Evolutionary conservation across 2,329 filamentous ascomycete genomes (phyloP).

Genomic region (Botryotinia globosa): DNA sequence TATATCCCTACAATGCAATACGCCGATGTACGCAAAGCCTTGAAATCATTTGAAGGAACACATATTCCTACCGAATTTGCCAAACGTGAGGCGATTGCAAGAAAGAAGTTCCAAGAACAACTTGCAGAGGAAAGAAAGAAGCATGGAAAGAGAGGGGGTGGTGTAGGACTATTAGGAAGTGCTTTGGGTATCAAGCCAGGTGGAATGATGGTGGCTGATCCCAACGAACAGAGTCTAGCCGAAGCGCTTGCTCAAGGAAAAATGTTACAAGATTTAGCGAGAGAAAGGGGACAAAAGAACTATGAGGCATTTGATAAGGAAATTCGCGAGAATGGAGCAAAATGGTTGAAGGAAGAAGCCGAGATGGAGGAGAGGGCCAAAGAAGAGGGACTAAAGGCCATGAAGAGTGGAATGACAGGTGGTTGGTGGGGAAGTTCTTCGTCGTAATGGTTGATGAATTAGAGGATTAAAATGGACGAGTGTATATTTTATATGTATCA

Average conservation of each 20-base stretch:
- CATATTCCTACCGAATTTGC: slow-evolving; percentile 90
- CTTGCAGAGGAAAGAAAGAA: slow-evolving; percentile 66
- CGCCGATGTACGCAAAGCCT: slow-evolving; percentile 77
- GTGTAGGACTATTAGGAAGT: slow-evolving; percentile 66
- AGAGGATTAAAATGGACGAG: background rate
- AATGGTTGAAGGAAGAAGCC: slow-evolving; percentile 93
- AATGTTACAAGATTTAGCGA: slow-evolving; percentile 93
- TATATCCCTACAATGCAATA: slow-evolving; percentile 94
- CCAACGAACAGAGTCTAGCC: slow-evolving; percentile 59
- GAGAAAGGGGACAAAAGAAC: slow-evolving; percentile 85
- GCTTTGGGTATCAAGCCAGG: slow-evolving; percentile 75
- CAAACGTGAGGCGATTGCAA: slow-evolving; percentile 78
- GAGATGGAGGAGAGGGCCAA: slow-evolving; percentile 83
- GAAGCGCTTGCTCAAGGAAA: slow-evolving; percentile 89
- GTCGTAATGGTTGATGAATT: slow-evolving; percentile 9
- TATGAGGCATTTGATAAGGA: slow-evolving; percentile 88
- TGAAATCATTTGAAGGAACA: slow-evolving; percentile 86
- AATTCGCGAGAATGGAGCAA: slow-evolving; percentile 88
- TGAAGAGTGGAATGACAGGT: slow-evolving; percentile 72
- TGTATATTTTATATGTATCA: slow-evolving; percentile 12
- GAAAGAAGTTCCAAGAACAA: slow-evolving; percentile 80
- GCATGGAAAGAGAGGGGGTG: slow-evolving; percentile 52
- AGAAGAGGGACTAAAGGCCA: slow-evolving; percentile 86
- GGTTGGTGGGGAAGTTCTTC: slow-evolving; percentile 48
- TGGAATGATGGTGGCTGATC: slow-evolving; percentile 56